These are phyloP conservation scores for Ganoderma leucocontextum DNA, from an alignment of 1,284 basidiomycete species.

Conservation along the genomic window DNA sequence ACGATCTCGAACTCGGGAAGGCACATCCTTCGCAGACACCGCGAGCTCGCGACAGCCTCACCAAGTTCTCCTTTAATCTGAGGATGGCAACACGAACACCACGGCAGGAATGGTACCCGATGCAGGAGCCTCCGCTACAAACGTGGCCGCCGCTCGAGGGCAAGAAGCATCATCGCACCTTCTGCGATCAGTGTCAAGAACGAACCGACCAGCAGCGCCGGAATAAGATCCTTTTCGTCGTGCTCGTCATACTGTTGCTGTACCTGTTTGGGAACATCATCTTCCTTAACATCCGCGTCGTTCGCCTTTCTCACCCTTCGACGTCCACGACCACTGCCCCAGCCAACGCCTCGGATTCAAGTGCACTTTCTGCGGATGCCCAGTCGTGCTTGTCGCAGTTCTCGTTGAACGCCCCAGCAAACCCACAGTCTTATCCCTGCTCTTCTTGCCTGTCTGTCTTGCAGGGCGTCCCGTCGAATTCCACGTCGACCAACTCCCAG, in stretches of 20 bases:
- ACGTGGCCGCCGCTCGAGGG: slow-evolving; percentile 51
- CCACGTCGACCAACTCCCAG: slow-evolving; percentile 43
- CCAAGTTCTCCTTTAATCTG: slow-evolving; percentile 48
- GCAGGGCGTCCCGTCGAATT: slow-evolving; percentile 48
- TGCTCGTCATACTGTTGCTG: slow-evolving; percentile 51
- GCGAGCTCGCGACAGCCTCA: slow-evolving; percentile 45
- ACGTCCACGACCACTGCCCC: slow-evolving; percentile 24
- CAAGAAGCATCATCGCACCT: slow-evolving; percentile 44
- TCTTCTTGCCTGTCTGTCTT: slow-evolving; percentile 54
- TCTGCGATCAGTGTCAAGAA: slow-evolving; percentile 43
- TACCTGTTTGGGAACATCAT: slow-evolving; percentile 52
- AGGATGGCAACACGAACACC: slow-evolving; percentile 37
- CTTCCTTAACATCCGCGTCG: slow-evolving; percentile 50
- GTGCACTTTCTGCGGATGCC: slow-evolving; percentile 47
- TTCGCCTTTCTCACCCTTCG: slow-evolving; percentile 30
- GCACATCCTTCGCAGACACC: slow-evolving; percentile 19
- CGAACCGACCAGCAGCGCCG: slow-evolving; percentile 43
- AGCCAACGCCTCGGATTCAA: slow-evolving; percentile 31
- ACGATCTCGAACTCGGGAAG: slow-evolving; percentile 28
- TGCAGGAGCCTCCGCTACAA: slow-evolving; percentile 39
- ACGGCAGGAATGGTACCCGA: slow-evolving; percentile 41
- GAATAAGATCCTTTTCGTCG: slow-evolving; percentile 40
- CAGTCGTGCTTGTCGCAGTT: slow-evolving; percentile 58
- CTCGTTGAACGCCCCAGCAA: slow-evolving; percentile 53
- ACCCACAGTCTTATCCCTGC: slow-evolving; percentile 56